Evolutionary conservation across 2,329 filamentous ascomycete genomes (phyloP).

Genomic region (Sclerotinia subarctica): DNA sequence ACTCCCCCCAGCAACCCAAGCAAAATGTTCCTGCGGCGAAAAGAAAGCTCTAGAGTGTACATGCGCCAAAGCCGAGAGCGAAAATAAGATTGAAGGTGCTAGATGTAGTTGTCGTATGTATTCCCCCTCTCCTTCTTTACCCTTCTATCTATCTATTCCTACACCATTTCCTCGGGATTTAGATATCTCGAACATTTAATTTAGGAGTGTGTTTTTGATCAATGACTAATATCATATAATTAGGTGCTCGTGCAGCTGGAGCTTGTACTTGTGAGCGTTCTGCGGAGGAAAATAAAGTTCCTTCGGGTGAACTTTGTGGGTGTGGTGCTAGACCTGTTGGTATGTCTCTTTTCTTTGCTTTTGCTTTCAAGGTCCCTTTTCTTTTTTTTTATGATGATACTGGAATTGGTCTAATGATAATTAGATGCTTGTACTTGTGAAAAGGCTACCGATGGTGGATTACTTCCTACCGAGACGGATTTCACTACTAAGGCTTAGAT

Average conservation of each 20-base stretch:
- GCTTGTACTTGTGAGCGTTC: constrained; percentile 79
- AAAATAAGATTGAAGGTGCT: constrained; percentile 71
- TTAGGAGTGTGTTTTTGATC: no score
- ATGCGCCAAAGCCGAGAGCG: constrained; percentile 70
- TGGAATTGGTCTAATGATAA: background rate
- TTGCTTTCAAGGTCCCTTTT: no score
- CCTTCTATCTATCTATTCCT: no score
- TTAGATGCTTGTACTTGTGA: constrained; percentile 77
- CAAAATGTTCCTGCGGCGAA: constrained; percentile 85
- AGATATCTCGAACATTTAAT: no score
- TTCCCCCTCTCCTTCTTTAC: constrained; percentile 28
- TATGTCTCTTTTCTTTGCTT: constrained; percentile 45
- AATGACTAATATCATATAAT: background rate
- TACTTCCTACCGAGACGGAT: constrained; percentile 72
- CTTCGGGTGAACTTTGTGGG: constrained; percentile 61
- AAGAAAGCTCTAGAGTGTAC: constrained; percentile 81
- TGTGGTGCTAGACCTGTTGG: constrained; percentile 73
- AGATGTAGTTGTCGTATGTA: constrained; percentile 73
- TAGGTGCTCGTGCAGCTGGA: constrained; percentile 66
- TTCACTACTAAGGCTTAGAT: constrained; percentile 66
- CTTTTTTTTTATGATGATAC: background rate
- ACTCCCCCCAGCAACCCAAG: constrained; percentile 50
- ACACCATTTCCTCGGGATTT: no score
- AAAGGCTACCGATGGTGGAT: constrained; percentile 61
- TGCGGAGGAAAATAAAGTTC: constrained; percentile 62